Base-by-base conservation (phyloP, 768 basidiomycete genomes). In the Tylopilus cervinicoccineus region DNA sequence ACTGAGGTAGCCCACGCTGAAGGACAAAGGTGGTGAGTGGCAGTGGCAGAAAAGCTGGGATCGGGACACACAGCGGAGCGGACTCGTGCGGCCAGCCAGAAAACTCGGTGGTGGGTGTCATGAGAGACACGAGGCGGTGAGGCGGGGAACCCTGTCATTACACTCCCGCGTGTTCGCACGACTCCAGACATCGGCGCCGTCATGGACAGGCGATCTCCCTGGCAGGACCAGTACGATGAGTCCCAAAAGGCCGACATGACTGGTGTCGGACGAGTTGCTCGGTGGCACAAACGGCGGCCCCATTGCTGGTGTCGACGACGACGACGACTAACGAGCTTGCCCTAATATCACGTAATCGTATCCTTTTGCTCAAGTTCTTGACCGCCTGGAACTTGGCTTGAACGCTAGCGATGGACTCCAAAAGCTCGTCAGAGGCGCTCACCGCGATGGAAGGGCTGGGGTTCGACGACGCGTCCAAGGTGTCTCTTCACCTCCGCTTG, bases 381-480 rank as follows among this genome's bases (percentile, higher is more conserved):
- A n/a, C n/a, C 60, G 61, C 40, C 29, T 53, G 23, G 8, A 43
- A 24, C 31, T 17, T 6, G 49, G 29, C 9, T n/a, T 17, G 28
- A 38, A 23, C 23, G 9, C 26, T 5, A 3, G 33, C 36, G 13
- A 61, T 61, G 60, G 60, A 61, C 45, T 50, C 61, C 45, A 60
- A 63, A 22, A 61, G 52, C 52, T 17, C 58, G 5, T 60, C 57
- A 40, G 61, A 61, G 27, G 51, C 61, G 27, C 51, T 62, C 44
- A 34, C 40, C 19, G 50, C 60, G 6, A 79, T 79, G 76, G 80
- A 64, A 11, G 56, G 59, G 19, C 50, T 62, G 0, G 62, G 56
- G 7, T 85, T 91, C 51, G 88, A 92, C 72, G 83, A 88, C 48
- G 76, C 81, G n/a, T 82, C 87, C 22, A 83, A 86, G 72, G 88